Base-by-base conservation (phyloP, 2,329 filamentous ascomycete species). In the Claviceps pusilla region DNA sequence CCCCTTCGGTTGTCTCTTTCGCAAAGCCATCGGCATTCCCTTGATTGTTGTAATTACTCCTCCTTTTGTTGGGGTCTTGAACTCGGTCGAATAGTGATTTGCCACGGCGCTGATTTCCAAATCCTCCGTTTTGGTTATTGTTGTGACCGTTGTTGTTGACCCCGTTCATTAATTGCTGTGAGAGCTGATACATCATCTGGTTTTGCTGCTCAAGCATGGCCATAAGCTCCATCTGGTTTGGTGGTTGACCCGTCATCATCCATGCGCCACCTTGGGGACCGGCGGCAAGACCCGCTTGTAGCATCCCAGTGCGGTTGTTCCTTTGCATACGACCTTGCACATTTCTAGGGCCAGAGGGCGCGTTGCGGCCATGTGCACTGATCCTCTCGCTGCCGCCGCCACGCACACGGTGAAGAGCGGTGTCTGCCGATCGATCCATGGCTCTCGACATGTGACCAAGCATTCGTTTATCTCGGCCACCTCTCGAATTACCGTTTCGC, bases 191-290 rank as follows among this genome's bases (percentile, higher is more conserved):
- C 80, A 95, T 89, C 80, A 94, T 87, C 57, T 85, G 81, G 51
- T 87, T 87, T 64, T 95, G 88, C 65, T 95, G 87, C 69, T 95
- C 87, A 59, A 93, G 79, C 72, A 94, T 91, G 76, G 70, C 88
- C 77, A 71, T 86, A 73, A 67, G 80, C 71, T 69, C 75, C 61
- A 73, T 69, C 71, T 81, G 74, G 68, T 71, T 76, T 56, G 68
- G 72, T 58, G 66, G 70, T 50, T 66, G 70, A 35, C 68, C 69
- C 52, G 66, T 68, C 71, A 77, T 76, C 69, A 74, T 76, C 69
- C 75, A 78, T 54, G 57, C 66, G 66, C 59, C 70, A 61, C 60
- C 62, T 64, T 72, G 58, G 54, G 65, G 64, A 31, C 62, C 64
- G 11, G 65, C 61, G 50, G 71, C 72, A 60, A 78, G 61, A 12